These are phyloP conservation scores for Metschnikowia borealis DNA, from an alignment of 805 yeast genomes.

Conservation along the genomic window DNA sequence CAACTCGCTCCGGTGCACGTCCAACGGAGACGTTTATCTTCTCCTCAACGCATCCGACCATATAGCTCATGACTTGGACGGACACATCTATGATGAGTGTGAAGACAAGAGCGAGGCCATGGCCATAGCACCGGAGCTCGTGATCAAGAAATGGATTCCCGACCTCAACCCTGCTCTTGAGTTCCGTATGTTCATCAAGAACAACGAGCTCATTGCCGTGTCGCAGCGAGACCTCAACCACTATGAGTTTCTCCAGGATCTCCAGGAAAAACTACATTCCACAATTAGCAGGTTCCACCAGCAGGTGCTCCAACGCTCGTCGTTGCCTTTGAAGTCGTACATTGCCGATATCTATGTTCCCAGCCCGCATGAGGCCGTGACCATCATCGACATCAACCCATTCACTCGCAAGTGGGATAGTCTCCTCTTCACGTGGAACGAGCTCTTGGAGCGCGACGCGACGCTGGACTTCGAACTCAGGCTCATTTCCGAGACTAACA, in stretches of 20 bases:
- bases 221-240: constrained; percentile 85
- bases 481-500: constrained; percentile 61
- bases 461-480: constrained; percentile 51
- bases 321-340: constrained; percentile 32
- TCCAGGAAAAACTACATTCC: constrained; percentile 45
- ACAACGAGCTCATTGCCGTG: constrained; percentile 61
- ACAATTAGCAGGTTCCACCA: constrained; percentile 55
- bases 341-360: constrained; percentile 84
- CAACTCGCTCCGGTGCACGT: constrained; percentile 67
- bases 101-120: constrained; percentile 20
- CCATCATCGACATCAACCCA: constrained; percentile 83
- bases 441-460: constrained; percentile 40
- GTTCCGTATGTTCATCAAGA: constrained; percentile 78
- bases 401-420: constrained; percentile 77
- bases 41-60: constrained; percentile 84
- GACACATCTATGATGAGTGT: constrained; percentile 56
- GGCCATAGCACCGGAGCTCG: constrained; percentile 52
- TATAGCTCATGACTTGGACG: constrained; percentile 74
- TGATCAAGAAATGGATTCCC: constrained; percentile 73
- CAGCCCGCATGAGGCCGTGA: constrained; percentile 60
- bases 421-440: constrained; percentile 80
- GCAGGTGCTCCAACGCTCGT: constrained; percentile 29
- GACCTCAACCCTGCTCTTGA: constrained; percentile 85
- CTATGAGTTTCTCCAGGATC: constrained; percentile 61
- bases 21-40: constrained; percentile 72